Base-by-base conservation (phyloP, 192 early-diverging fungal species). In the Entomortierella lignicola region DNA sequence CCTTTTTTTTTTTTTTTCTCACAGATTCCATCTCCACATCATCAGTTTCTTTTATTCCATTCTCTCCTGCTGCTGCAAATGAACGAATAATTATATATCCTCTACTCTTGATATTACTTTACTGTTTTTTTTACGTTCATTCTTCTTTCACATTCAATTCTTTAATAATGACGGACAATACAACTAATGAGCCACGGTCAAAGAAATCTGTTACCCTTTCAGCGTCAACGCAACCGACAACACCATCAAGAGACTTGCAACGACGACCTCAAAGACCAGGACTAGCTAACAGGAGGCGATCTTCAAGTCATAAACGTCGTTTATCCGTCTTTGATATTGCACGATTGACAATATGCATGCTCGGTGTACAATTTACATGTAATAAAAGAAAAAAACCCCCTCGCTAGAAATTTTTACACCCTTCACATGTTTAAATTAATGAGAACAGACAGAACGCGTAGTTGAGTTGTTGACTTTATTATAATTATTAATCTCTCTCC, bases 321-420 rank as follows among this genome's bases (percentile, higher is more conserved):
- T 31, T 77, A 26, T 77, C 73, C 6, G 63, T 43, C 13, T 0
- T 77, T 3, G 73, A 77, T 27, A 63, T 77, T 37, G 73, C 73
- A n/a, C 73, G 73, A 0, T 20, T 91, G 29, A 90, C 89, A 0
- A 55, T 88, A 4, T 89, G 85, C 56, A 84, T 92, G 83, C 84
- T 87, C 17, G 91, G 91, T 12, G 86, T 92, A 27, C 91, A 92
- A 62, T 91, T 92, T 63, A 91, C 90, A 41, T 92, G 90, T 91
- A 72, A 83, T 85, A 86, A 10, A 21, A 37, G 34, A 37, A 37
- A 37, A 37, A 10, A 10, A 10, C n/a, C n/a, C n/a, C n/a, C n/a
- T n/a, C n/a, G n/a, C n/a, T n/a, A n/a, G n/a, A n/a, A n/a, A n/a
- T n/a, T n/a, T n/a, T n/a, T 37, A 37, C 10, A 7, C 34, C 34